phyloP scores from a whole-genome alignment of 2,329 filamentous ascomycete genomes.

The Simplicillium sp. region DNA sequence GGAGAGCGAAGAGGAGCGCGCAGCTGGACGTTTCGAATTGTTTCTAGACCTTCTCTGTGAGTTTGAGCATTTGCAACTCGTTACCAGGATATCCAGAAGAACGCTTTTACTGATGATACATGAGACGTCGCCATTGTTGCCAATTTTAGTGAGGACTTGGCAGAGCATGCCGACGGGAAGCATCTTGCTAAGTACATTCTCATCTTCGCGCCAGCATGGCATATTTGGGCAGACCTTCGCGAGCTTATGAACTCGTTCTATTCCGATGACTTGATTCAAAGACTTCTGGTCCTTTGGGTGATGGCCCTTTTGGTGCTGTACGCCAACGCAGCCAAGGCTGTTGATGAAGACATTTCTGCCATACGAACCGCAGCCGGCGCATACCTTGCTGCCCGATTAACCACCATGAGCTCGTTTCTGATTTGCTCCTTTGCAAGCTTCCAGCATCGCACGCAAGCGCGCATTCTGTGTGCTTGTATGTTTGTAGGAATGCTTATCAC shows the following conservation, averaged over 20 bases:
- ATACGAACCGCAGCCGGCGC: conserved; percentile 35
- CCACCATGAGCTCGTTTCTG: conserved; percentile 27
- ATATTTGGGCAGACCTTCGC: conserved; percentile 38
- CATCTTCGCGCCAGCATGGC: conserved; percentile 37
- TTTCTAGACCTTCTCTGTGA: conserved; percentile 38
- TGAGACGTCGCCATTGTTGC: conserved; percentile 36
- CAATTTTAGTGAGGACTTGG: conserved; percentile 37
- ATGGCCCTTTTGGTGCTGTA: conserved; percentile 39
- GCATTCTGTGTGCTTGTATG: conserved; percentile 32
- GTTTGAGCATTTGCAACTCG: conserved; percentile 4
- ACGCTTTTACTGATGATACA: background rate
- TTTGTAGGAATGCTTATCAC: conserved; percentile 28
- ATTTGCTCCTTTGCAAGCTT: conserved; percentile 35
- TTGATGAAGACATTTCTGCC: conserved; percentile 30
- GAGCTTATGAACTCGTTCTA: conserved; percentile 44
- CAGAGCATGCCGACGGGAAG: conserved; percentile 31
- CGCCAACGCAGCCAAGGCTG: conserved; percentile 34
- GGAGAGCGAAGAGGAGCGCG: conserved; percentile 31
- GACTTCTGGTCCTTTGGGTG: conserved; percentile 37
- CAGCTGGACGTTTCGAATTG: conserved; percentile 36
- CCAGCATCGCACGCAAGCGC: conserved; percentile 35
- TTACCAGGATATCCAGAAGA: background rate
- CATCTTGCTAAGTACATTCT: conserved; percentile 37
- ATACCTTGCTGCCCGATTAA: conserved; percentile 34
- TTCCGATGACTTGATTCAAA: conserved; percentile 37